These are phyloP conservation scores for Torulaspora quercuum DNA, from an alignment of 805 yeast genomes.

Conservation along the genomic window DNA sequence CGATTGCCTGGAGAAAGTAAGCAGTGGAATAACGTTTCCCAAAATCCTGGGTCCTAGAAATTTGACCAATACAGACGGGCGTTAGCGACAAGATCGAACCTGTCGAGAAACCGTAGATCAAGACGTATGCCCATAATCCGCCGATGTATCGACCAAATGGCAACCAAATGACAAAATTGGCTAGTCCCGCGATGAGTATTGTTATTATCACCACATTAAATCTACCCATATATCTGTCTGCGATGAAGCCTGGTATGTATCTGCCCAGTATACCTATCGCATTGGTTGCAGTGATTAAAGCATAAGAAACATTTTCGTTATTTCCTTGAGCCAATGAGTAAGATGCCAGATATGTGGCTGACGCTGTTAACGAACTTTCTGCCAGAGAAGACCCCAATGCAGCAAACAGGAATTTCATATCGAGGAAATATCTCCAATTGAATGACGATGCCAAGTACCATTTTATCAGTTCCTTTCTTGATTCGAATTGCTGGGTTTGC, in stretches of 20 bases:
- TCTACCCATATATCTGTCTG: conserved; percentile 47
- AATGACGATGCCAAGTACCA: conserved; percentile 34
- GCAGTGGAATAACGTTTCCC: conserved; percentile 56
- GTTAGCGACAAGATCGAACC: conserved; percentile 55
- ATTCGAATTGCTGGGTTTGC: conserved; percentile 37
- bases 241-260: conserved; percentile 43
- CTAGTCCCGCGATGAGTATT: conserved; percentile 35
- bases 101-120: conserved; percentile 53
- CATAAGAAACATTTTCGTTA: conserved; percentile 42
- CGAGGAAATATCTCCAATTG: conserved; percentile 40
- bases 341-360: conserved; percentile 51
- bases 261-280: conserved; percentile 48
- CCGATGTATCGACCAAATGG: conserved; percentile 40
- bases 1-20: conserved; percentile 55
- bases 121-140: conserved; percentile 44
- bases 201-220: conserved; percentile 49
- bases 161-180: conserved; percentile 42
- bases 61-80: conserved; percentile 58
- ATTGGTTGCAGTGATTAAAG: conserved; percentile 47
- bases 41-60: conserved; percentile 52
- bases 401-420: conserved; percentile 42
- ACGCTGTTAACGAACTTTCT: conserved; percentile 47
- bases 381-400: conserved; percentile 44
- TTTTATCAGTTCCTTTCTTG: conserved; percentile 32
- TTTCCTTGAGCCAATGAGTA: conserved; percentile 50